Conservation (phyloP, 345 rosid genomes). For the Carallia brachiata region DNA sequence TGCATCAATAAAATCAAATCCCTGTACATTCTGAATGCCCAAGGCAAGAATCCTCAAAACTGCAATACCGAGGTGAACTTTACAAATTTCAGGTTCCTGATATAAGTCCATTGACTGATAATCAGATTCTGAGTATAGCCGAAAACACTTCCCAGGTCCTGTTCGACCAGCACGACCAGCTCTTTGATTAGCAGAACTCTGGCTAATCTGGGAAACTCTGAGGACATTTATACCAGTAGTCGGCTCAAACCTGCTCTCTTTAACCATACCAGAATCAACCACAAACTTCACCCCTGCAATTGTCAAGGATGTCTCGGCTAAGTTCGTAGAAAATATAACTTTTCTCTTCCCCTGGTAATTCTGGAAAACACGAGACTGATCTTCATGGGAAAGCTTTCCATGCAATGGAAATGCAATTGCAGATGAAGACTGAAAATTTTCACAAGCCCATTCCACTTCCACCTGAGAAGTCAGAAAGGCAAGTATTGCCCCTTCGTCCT, state of each 20-base stretch:
- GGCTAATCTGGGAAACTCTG: slow-evolving; percentile 62
- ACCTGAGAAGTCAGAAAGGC: slow-evolving; percentile 87
- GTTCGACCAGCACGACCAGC: slow-evolving; percentile 99
- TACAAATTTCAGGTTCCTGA: slow-evolving; percentile 83
- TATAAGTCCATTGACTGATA: slow-evolving; percentile 58
- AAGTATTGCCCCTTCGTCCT: slow-evolving; percentile 78
- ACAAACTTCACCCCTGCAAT: slow-evolving; percentile 92
- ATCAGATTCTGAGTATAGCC: slow-evolving; percentile 58
- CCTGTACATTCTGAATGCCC: slow-evolving; percentile 52
- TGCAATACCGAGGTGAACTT: slow-evolving; percentile 93
- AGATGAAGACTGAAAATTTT: slow-evolving; percentile 52
- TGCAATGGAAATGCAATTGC: slow-evolving; percentile 75
- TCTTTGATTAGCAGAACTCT: slow-evolving; percentile 85
- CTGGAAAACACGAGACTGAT: slow-evolving; percentile 64
- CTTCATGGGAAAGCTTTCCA: slow-evolving; percentile 76
- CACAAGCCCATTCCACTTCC: slow-evolving; percentile 95
- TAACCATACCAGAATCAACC: slow-evolving; percentile 82
- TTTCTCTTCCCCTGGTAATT: slow-evolving; percentile 64
- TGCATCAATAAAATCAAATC: slow-evolving; percentile 86
- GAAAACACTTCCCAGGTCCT: slow-evolving; percentile 79
- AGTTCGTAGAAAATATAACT: slow-evolving; percentile 84
- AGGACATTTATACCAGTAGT: slow-evolving; percentile 82
- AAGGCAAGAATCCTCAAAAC: slow-evolving; percentile 78
- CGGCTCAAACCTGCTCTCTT: slow-evolving; percentile 75
- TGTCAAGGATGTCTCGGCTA: slow-evolving; percentile 96